Evolutionary conservation across 495 filamentous ascomycete species (phyloP).

Genomic region (Pseudoneurospora amorphoporcata): DNA sequence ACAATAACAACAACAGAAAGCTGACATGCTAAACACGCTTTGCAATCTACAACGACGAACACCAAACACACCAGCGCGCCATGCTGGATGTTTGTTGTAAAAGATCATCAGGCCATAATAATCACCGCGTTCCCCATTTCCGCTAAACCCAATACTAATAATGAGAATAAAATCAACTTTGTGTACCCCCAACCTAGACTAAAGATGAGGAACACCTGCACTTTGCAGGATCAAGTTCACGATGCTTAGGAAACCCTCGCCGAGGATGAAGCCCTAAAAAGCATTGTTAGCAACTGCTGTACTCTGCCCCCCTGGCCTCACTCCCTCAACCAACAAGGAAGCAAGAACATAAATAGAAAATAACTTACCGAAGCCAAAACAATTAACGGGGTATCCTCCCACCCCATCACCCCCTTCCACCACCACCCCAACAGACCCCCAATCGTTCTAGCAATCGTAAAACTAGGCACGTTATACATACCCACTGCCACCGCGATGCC

Average conservation of each 20-base stretch:
- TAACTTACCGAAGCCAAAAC: constrained; percentile 44
- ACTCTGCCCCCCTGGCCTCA: not conserved
- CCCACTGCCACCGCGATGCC: constrained; percentile 92
- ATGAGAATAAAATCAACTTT: not conserved
- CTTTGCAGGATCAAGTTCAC: constrained; percentile 80
- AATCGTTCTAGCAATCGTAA: constrained; percentile 80
- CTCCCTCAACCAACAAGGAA: not conserved
- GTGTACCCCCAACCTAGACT: constrained; percentile 28
- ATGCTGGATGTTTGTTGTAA: not conserved
- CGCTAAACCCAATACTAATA: not conserved
- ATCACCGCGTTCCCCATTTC: not conserved
- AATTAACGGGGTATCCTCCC: constrained; percentile 48
- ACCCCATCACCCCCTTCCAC: constrained; percentile 46
- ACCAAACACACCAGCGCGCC: not conserved
- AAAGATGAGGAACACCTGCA: constrained; percentile 66
- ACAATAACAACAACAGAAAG: not conserved
- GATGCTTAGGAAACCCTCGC: constrained; percentile 90
- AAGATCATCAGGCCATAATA: not conserved
- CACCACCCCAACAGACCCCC: constrained; percentile 83
- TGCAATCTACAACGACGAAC: not conserved
- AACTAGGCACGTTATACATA: constrained; percentile 88
- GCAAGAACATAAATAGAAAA: not conserved
- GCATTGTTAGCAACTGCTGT: constrained; percentile 2
- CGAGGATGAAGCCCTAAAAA: constrained; percentile 68
- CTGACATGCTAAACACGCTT: not conserved